Evolutionary conservation across 2,329 filamentous ascomycete species (phyloP).

Genomic region (Fusarium compactum): DNA sequence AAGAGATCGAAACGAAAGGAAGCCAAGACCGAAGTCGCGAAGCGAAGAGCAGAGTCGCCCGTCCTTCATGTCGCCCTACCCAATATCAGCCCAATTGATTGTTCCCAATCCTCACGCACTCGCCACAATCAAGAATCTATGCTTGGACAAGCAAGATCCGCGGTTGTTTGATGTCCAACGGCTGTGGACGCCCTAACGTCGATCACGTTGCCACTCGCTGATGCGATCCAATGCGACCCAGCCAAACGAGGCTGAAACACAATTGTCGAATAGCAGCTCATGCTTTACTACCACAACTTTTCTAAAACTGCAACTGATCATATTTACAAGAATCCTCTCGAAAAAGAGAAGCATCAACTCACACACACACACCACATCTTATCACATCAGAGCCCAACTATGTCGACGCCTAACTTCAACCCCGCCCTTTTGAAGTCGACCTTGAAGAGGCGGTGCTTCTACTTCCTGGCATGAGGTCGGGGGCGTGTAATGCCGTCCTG

Average conservation of each 20-base stretch:
- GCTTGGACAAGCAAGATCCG: conserved; percentile 1
- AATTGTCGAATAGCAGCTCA: conserved; percentile 34
- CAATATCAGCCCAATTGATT: conserved; percentile 34
- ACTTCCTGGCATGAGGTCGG: background rate
- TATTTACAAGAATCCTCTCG: conserved; percentile 13
- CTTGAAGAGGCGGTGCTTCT: conserved; percentile 1
- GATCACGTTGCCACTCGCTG: conserved; percentile 44
- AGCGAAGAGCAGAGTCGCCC: background rate
- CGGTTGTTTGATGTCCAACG: conserved; percentile 29
- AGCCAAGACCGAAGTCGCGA: background rate
- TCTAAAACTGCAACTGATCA: conserved; percentile 9
- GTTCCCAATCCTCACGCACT: conserved; percentile 12
- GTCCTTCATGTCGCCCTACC: conserved; percentile 33
- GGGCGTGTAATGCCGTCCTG: conserved; percentile 4
- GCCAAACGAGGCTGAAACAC: conserved; percentile 40
- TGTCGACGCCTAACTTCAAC: conserved; percentile 28
- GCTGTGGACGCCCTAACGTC: conserved; percentile 26
- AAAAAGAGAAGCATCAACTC: conserved; percentile 14
- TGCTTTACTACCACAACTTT: conserved; percentile 11
- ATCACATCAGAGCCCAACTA: conserved; percentile 24
- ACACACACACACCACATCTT: background rate
- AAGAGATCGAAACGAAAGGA: background rate
- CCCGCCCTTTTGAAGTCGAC: conserved; percentile 13
- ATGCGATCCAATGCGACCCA: conserved; percentile 40
- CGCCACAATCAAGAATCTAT: conserved; percentile 24